Conservation (phyloP, 2,329 filamentous ascomycete species). For the Pyrenochaeta sp. region DNA sequence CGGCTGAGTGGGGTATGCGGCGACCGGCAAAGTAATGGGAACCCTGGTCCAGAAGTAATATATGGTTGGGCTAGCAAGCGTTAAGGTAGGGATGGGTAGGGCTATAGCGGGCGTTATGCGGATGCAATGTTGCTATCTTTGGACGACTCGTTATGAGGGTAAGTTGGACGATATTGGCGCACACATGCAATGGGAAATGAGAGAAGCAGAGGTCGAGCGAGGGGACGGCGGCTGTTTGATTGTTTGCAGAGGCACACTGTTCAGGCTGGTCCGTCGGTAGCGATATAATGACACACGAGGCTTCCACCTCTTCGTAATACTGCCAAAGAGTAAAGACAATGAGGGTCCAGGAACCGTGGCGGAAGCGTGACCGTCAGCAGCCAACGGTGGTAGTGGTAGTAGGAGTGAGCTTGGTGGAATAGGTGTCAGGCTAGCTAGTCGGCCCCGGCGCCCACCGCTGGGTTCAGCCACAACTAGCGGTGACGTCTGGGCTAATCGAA, state of each 20-base stretch:
- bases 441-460: not conserved
- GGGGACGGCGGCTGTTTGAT: not conserved
- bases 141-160: slow-evolving; percentile 1
- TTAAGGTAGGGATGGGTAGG: slow-evolving; percentile 2
- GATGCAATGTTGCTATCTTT: slow-evolving; percentile 10
- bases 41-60: slow-evolving; percentile 19
- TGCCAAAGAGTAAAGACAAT: not conserved
- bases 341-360: too few species aligned
- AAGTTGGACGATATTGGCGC: slow-evolving; percentile 1
- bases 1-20: slow-evolving; percentile 3
- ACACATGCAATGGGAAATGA: not conserved
- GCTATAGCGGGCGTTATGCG: slow-evolving; percentile 4
- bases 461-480: slow-evolving; percentile 23
- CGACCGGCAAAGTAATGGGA: not conserved
- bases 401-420: not conserved
- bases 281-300: slow-evolving; percentile 3
- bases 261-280: slow-evolving; percentile 5
- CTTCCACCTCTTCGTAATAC: not conserved
- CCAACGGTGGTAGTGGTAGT: not conserved
- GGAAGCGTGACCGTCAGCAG: not conserved
- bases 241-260: not conserved
- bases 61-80: slow-evolving; percentile 27
- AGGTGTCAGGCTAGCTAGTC: not conserved
- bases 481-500: slow-evolving; percentile 21
- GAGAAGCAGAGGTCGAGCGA: not conserved